A percentile compares a stretch with the other conserved stretches of the same genome.
Conservation (phyloP, 2,329 filamentous ascomycete genomes). For the Fusarium torreyae region DNA sequence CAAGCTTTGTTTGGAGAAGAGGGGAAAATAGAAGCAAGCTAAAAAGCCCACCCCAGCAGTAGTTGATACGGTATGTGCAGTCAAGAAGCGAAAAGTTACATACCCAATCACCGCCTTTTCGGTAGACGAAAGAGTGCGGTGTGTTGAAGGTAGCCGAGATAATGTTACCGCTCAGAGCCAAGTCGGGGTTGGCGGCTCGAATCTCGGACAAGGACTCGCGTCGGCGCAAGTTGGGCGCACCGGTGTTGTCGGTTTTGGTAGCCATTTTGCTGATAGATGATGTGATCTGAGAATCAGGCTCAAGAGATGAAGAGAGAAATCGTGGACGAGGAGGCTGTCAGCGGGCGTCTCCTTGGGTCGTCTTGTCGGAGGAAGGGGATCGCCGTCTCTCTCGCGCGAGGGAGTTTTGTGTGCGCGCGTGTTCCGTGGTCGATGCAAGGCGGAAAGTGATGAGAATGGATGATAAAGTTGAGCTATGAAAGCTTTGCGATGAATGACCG, state of each 20-base stretch:
- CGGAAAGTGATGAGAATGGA: slow-evolving; percentile 1
- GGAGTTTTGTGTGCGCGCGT: slow-evolving; percentile 13
- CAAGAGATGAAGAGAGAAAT: slow-evolving; percentile 5
- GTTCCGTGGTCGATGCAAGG: slow-evolving; percentile 45
- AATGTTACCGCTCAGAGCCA: slow-evolving; percentile 74
- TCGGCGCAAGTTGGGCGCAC: slow-evolving; percentile 56
- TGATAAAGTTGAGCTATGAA: slow-evolving; percentile 3
- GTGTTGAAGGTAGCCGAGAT: slow-evolving; percentile 77
- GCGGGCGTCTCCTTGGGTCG: slow-evolving; percentile 34
- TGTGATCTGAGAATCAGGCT: slow-evolving; percentile 17
- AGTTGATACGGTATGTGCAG: slow-evolving; percentile 33
- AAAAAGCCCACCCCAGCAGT: slow-evolving; percentile 29
- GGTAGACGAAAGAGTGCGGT: slow-evolving; percentile 72
- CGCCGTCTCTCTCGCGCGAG: slow-evolving; percentile 29
- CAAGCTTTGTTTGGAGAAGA: slow-evolving; percentile 41
- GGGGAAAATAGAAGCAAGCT: slow-evolving; percentile 36
- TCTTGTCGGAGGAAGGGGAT: slow-evolving; percentile 39
- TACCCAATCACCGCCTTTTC: slow-evolving; percentile 74
- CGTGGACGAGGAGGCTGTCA: slow-evolving; percentile 26
- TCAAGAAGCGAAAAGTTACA: slow-evolving; percentile 49
- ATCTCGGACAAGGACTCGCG: slow-evolving; percentile 70
- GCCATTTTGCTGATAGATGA: slow-evolving; percentile 28
- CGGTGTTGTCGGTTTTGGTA: slow-evolving; percentile 23
- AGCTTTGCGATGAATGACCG: slow-evolving; percentile 18
- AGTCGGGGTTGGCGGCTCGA: slow-evolving; percentile 68